Evolutionary conservation across 2,329 filamentous ascomycete species (phyloP), one percentile per base, ranked within the genome.

Genomic region (Ramichloridium luteum): DNA sequence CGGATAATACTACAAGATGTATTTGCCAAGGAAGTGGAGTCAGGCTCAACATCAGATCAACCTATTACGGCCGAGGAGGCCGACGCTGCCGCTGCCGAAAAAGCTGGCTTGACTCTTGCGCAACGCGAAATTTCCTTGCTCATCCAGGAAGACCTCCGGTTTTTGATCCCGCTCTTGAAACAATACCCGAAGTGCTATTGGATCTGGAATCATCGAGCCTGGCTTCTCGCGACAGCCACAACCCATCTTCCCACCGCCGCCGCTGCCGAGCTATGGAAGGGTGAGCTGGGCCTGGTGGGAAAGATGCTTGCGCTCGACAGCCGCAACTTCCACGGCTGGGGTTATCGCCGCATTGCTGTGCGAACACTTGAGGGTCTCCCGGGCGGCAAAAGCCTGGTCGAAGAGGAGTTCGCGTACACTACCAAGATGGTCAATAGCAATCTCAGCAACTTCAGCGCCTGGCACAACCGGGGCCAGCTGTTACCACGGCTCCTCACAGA

Each of bases 131-230:
- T 61, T 16, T 54, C 63, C 25, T 60, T 73, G 3, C 52, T 78
- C 17, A 68, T 96, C 39, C 69, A 72, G 28, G 64, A 70, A 34
- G 90, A 98, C 54, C 66, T 98, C 18, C 62, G 64, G 28, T 93
- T 94, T 51, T 77, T 88, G 18, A 72, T 94, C 25, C 82, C 83
- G 1, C 68, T 98, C 13, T 70, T 98, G 30, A 70, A 82, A 42
- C 74, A 84, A 44, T 88, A 75, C 44, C 90, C 90, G 5, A 98
- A 98, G 57, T 96, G 90, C 66, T 98, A 98, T 62, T 96, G 90
- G 88, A 88, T 98, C 50, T 98, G 90, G 90, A 93, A 93, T 47
- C 88, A 94, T 58, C 77, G 90, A 16, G 60, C 79, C 27, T 98
- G 90, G 86, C 64, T 88, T 3, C 65, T 98, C 10, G 64, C 77